phyloP scores from a whole-genome alignment of 768 basidiomycete genomes.

The Clitopilus hobsonii region DNA sequence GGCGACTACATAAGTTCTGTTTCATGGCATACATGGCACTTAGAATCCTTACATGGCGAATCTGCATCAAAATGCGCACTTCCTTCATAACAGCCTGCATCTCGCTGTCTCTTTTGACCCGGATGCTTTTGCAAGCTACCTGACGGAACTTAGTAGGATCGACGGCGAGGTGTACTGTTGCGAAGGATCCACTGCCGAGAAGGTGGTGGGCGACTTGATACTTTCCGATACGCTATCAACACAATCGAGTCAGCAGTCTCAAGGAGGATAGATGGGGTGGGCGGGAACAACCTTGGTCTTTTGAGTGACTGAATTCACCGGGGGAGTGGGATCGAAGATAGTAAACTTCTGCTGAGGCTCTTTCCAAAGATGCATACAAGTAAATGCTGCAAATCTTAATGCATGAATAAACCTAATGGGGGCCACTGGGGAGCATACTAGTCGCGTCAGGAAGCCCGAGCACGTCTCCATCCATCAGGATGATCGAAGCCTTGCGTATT shows the following conservation, averaged over 20 bases:
- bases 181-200: constrained; percentile 78
- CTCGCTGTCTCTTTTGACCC: constrained; percentile 55
- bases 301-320: constrained; percentile 48
- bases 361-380: constrained; percentile 56
- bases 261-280: not conserved
- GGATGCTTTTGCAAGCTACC: constrained; percentile 83
- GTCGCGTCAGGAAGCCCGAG: constrained; percentile 65
- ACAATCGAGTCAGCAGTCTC: not conserved
- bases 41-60: constrained; percentile 56
- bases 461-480: constrained; percentile 74
- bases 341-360: constrained; percentile 46
- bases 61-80: constrained; percentile 63
- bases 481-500: constrained; percentile 61
- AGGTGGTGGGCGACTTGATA: constrained; percentile 77
- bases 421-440: constrained; percentile 32
- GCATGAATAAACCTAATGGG: not conserved
- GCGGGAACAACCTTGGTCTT: constrained; percentile 24
- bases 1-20: not conserved
- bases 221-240: constrained; percentile 49
- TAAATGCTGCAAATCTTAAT: constrained; percentile 45
- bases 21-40: not conserved
- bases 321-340: constrained; percentile 61
- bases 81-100: constrained; percentile 69
- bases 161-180: constrained; percentile 75
- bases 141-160: constrained; percentile 61